These are phyloP conservation scores for Arthrobotrys entomopaga DNA, from an alignment of 2,329 filamentous ascomycete species.

Conservation along the genomic window DNA sequence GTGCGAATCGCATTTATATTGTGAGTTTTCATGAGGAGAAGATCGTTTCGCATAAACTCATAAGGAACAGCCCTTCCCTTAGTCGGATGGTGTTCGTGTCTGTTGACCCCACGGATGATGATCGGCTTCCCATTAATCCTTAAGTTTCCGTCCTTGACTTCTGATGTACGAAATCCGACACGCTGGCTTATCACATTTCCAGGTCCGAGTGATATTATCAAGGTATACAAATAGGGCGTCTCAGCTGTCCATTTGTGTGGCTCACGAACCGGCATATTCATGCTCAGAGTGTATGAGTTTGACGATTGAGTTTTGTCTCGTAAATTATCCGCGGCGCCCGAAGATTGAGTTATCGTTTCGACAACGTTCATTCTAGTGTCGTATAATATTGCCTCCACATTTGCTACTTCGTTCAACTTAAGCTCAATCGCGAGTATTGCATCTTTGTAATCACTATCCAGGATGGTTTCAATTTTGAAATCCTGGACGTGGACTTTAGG, in stretches of 20 bases:
- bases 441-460: constrained; percentile 67
- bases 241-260: constrained; percentile 77
- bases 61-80: constrained; percentile 72
- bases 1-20: constrained; percentile 77
- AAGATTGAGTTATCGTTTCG: constrained; percentile 19
- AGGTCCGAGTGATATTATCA: constrained; percentile 64
- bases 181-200: constrained; percentile 63
- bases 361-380: constrained; percentile 27
- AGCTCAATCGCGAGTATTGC: constrained; percentile 67
- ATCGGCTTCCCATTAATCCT: constrained; percentile 72
- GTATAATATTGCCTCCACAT: constrained; percentile 36
- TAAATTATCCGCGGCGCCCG: no score
- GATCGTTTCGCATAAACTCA: constrained; percentile 71
- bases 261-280: constrained; percentile 64
- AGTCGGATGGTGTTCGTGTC: constrained; percentile 76
- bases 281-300: constrained; percentile 2
- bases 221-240: constrained; percentile 70
- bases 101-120: constrained; percentile 72
- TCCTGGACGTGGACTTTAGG: constrained; percentile 69
- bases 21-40: constrained; percentile 75
- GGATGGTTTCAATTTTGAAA: constrained; percentile 68
- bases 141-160: constrained; percentile 71
- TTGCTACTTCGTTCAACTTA: constrained; percentile 15
- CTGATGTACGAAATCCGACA: constrained; percentile 73
- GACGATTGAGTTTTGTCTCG: constrained; percentile 1